phyloP scores from a whole-genome alignment of 768 basidiomycete genomes.

The Lanmaoa pseudosensibilis region DNA sequence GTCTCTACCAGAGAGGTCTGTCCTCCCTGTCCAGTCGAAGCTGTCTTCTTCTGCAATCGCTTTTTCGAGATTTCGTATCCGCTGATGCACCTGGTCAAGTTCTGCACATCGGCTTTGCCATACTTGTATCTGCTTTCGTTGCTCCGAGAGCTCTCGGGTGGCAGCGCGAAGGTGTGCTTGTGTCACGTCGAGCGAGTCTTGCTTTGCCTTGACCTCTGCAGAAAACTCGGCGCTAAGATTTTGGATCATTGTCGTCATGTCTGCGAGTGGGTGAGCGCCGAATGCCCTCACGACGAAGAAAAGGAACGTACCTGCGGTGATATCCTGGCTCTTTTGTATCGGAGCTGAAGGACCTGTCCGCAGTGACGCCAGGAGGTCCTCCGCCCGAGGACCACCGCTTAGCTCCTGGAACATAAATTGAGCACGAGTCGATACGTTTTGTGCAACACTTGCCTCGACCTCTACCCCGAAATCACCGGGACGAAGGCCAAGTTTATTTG shows the following conservation, averaged over 20 bases:
- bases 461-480: slow-evolving; percentile 96
- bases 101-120: slow-evolving; percentile 76
- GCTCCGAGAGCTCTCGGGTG: slow-evolving; percentile 87
- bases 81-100: slow-evolving; percentile 78
- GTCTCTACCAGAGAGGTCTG: slow-evolving; percentile 42
- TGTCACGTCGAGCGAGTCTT: slow-evolving; percentile 83
- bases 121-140: slow-evolving; percentile 77
- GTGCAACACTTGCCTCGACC: slow-evolving; percentile 61
- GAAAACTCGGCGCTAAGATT: slow-evolving; percentile 76
- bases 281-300: background rate
- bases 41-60: slow-evolving; percentile 75
- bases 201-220: slow-evolving; percentile 80
- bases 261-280: slow-evolving; percentile 39
- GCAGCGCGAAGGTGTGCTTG: slow-evolving; percentile 86
- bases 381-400: slow-evolving; percentile 66
- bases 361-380: slow-evolving; percentile 76
- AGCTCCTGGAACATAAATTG: slow-evolving; percentile 51
- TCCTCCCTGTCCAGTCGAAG: slow-evolving; percentile 89
- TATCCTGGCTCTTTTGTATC: slow-evolving; percentile 85
- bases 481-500: slow-evolving; percentile 91
- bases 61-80: slow-evolving; percentile 80
- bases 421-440: background rate
- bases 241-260: slow-evolving; percentile 85
- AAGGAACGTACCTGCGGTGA: slow-evolving; percentile 61
- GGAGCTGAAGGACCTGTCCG: slow-evolving; percentile 74